Conservation (phyloP, 2,329 filamentous ascomycete species). For the Magnaporthales sp. region DNA sequence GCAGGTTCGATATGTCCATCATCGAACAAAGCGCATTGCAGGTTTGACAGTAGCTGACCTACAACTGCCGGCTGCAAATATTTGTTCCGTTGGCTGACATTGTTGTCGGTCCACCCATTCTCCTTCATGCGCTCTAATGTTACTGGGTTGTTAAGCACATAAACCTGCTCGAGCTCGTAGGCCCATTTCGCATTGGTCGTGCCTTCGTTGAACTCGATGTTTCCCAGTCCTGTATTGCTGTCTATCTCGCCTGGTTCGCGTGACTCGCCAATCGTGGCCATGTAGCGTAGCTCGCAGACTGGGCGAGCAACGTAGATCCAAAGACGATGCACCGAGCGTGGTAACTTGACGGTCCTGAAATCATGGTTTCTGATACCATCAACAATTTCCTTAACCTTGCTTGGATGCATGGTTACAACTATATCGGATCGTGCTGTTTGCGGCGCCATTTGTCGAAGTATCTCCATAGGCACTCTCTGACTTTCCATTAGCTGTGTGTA, state of each 20-base stretch:
- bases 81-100: slow-evolving; percentile 38
- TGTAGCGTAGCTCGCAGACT: slow-evolving; percentile 43
- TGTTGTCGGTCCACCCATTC: slow-evolving; percentile 42
- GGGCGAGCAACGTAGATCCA: slow-evolving; percentile 51
- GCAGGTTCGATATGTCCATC: slow-evolving; percentile 13
- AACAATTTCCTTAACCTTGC: slow-evolving; percentile 39
- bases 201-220: slow-evolving; percentile 39
- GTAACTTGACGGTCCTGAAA: slow-evolving; percentile 46
- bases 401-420: slow-evolving; percentile 39
- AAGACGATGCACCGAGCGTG: slow-evolving; percentile 44
- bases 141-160: slow-evolving; percentile 53
- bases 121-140: slow-evolving; percentile 40
- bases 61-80: slow-evolving; percentile 49
- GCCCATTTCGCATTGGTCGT: slow-evolving; percentile 30
- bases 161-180: slow-evolving; percentile 48
- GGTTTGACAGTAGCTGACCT: slow-evolving; percentile 48
- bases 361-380: slow-evolving; percentile 44
- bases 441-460: slow-evolving; percentile 37
- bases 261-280: slow-evolving; percentile 43
- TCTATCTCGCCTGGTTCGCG: slow-evolving; percentile 37
- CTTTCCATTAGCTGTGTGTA: slow-evolving; percentile 29
- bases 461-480: slow-evolving; percentile 42
- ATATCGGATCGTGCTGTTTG: slow-evolving; percentile 44
- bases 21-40: slow-evolving; percentile 41
- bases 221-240: slow-evolving; percentile 36